Evolutionary conservation across 2,329 filamentous ascomycete genomes (phyloP), one percentile per base, ranked within the genome.

Genomic region (Westerdykella aurantiaca): DNA sequence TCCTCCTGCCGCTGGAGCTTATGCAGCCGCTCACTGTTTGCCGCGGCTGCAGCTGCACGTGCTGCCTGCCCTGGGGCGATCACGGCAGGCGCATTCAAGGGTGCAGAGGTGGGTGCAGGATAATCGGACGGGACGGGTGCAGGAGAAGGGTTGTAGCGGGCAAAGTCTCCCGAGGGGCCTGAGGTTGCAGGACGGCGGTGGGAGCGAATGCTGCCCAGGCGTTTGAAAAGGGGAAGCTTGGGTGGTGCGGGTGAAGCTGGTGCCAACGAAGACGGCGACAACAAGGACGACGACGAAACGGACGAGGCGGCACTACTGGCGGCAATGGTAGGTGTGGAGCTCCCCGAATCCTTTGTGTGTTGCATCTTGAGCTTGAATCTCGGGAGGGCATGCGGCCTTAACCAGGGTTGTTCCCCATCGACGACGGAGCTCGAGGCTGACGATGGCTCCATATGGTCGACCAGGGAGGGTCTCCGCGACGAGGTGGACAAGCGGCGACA

Each of bases 41-140:
- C 62, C 1, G 63, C 63, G 4, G 64, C 64, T 11, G 63, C 64
- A 7, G 63, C 60, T 43, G 64, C 61, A 33, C 64, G 53, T 21
- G 64, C 64, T 23, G 64, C 63, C 4, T 52, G 41, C 10, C 46
- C 51, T 14, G 45, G 48, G n/a, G 34, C 23, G 6, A 45, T 43
- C 31, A 23, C 39, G 22, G 47, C 21, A 47, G 47, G 5, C 13
- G 33, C 16, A 33, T 16, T 18, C 31, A 17, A n/a, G 9, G 5
- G 37, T 22, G 11, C 21, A 31, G 9, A 17, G 22, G 13, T n/a
- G 18, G 53, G 50, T 22, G 13, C 13, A 21, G 53, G 50, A 35
- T 56, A 57, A 35, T 51, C 50, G 5, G 51, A 38, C 2, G 56
- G 54, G 31, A 57, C 50, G 12, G 54, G 48, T n/a, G 52, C 44